phyloP scores from a whole-genome alignment of 345 rosid species.

The Syzygium grande region DNA sequence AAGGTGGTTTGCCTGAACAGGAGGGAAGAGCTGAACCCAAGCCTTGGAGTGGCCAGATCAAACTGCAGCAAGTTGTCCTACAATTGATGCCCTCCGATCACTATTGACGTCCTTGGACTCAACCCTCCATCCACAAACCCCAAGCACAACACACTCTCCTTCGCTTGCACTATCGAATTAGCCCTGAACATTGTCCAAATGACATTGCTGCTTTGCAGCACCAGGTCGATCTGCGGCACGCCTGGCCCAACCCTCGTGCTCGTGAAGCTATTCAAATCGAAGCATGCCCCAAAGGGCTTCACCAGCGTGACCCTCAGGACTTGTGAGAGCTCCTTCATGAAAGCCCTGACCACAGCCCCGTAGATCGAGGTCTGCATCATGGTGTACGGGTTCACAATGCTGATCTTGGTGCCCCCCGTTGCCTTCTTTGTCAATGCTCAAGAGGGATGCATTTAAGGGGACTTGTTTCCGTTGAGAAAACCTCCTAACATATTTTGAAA shows the following conservation, averaged over 20 bases:
- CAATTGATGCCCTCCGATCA: slow-evolving; percentile 26
- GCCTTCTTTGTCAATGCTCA: slow-evolving; percentile 20
- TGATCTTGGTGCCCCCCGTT: slow-evolving; percentile 50
- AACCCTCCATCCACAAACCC: slow-evolving; percentile 27
- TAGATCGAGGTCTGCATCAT: slow-evolving; percentile 41
- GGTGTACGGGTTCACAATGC: slow-evolving; percentile 56
- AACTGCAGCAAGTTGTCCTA: slow-evolving; percentile 10
- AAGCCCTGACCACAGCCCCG: slow-evolving; percentile 29
- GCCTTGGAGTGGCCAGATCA: background rate
- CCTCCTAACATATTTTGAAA: no score
- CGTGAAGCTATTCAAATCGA: slow-evolving; percentile 15
- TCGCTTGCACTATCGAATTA: slow-evolving; percentile 33
- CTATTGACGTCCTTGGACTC: slow-evolving; percentile 14
- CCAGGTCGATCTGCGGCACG: slow-evolving; percentile 18
- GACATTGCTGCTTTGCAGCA: slow-evolving; percentile 17
- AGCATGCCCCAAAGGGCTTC: slow-evolving; percentile 52
- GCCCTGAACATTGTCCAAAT: slow-evolving; percentile 24
- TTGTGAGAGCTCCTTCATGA: slow-evolving; percentile 23
- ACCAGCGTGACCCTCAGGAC: slow-evolving; percentile 27
- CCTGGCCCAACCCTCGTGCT: slow-evolving; percentile 30
- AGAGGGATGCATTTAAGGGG: slow-evolving; percentile 16
- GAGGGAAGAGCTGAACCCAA: slow-evolving; percentile 23
- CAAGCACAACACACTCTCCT: slow-evolving; percentile 11
- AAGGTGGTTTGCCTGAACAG: slow-evolving; percentile 25
- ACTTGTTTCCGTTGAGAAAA: slow-evolving; percentile 1